Conservation (phyloP, 164 flowering plant genomes). For the Umbellularia californica region DNA sequence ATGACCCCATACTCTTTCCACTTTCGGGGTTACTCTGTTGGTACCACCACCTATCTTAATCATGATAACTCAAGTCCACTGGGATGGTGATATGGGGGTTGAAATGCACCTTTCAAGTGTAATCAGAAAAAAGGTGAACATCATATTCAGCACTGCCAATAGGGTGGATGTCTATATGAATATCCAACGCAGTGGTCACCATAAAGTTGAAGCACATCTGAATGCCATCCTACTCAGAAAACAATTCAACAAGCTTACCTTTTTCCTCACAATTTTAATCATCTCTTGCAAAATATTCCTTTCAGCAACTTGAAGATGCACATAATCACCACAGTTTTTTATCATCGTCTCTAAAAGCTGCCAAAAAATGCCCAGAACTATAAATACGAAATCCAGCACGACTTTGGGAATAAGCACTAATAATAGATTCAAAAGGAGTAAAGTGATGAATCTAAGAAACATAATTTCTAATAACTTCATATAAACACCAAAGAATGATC, state of each 20-base stretch:
- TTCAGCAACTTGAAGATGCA: constrained; percentile 70
- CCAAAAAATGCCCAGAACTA: constrained; percentile 7
- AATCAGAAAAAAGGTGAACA: too few relatives aligned
- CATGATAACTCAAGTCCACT: too few relatives aligned
- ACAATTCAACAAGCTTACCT: constrained; percentile 31
- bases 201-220: not conserved
- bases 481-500: too few relatives aligned
- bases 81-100: too few relatives aligned
- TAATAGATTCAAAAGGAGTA: not conserved
- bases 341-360: constrained; percentile 85
- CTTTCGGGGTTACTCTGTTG: too few relatives aligned
- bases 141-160: too few relatives aligned
- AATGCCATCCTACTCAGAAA: not conserved
- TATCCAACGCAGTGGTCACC: too few relatives aligned
- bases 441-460: not conserved
- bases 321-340: constrained; percentile 72
- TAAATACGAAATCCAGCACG: constrained; percentile 1
- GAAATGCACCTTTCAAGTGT: too few relatives aligned
- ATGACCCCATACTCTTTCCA: too few relatives aligned
- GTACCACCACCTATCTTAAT: too few relatives aligned
- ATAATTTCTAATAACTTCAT: not conserved
- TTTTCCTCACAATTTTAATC: constrained; percentile 76
- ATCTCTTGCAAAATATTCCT: constrained; percentile 58
- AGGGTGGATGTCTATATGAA: too few relatives aligned
- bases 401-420: not conserved